These are phyloP conservation scores for Cutaneotrichosporon sp. DNA, from an alignment of 1,284 basidiomycete genomes.

Conservation along the genomic window DNA sequence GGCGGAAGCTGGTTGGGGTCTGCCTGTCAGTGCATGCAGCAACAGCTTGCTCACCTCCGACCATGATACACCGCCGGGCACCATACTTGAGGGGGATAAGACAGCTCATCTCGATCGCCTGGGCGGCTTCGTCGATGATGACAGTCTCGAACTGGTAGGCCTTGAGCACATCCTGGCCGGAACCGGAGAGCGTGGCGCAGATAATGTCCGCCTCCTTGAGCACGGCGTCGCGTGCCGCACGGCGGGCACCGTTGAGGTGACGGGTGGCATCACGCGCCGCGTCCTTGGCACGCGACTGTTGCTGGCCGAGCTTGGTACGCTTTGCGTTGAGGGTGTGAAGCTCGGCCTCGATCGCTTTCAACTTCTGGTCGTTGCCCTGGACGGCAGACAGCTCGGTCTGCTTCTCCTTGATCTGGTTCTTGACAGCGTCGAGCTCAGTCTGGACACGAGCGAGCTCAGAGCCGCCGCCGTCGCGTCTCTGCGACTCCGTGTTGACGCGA, in stretches of 20 bases:
- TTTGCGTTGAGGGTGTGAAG: conserved; percentile 68
- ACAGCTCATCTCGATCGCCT: conserved; percentile 95
- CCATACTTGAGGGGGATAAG: conserved; percentile 93
- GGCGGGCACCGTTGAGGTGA: conserved; percentile 72
- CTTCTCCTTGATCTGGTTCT: conserved; percentile 64
- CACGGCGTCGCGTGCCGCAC: conserved; percentile 73
- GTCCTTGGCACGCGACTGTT: conserved; percentile 76
- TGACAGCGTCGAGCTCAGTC: conserved; percentile 68
- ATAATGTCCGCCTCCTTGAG: conserved; percentile 88
- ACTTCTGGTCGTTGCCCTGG: conserved; percentile 44
- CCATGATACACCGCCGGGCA: conserved; percentile 84
- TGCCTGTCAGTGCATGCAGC: conserved; percentile 46
- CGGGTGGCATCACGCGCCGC: conserved; percentile 71
- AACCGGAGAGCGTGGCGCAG: conserved; percentile 88
- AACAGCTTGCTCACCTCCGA: conserved; percentile 68
- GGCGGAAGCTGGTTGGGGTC: conserved; percentile 98
- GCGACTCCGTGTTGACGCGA: conserved; percentile 62
- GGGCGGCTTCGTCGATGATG: conserved; percentile 97
- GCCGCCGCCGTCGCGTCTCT: conserved; percentile 55
- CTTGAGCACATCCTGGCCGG: conserved; percentile 85
- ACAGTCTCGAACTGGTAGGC: conserved; percentile 91
- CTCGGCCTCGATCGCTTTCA: conserved; percentile 64
- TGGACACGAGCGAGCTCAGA: conserved; percentile 62
- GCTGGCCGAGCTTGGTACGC: conserved; percentile 65
- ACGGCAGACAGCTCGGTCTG: conserved; percentile 59